Evolutionary conservation across 108 stramenopile species (phyloP).

Genomic region (Chaetoceros tenuissimus): DNA sequence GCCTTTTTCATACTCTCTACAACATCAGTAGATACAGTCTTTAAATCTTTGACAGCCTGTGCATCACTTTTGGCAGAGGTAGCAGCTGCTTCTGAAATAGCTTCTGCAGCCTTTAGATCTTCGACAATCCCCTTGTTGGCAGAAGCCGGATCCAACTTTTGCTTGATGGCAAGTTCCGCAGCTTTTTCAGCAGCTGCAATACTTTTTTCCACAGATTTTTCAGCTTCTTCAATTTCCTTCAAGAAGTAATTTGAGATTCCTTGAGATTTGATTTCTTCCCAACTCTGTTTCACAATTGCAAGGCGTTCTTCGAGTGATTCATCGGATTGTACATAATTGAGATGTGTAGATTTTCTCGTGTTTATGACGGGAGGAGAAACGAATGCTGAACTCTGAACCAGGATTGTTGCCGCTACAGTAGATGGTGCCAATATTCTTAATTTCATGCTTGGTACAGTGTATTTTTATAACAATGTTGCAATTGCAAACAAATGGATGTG

Average conservation of each 20-base stretch:
- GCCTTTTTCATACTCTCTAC: not conserved
- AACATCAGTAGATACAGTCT: not conserved
- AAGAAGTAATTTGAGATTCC: not conserved
- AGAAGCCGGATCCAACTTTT: too few relatives aligned
- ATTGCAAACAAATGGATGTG: too few relatives aligned
- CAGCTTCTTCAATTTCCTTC: not conserved
- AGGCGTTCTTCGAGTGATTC: not conserved
- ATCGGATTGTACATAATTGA: not conserved
- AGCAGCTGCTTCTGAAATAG: not conserved
- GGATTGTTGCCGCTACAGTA: too few relatives aligned
- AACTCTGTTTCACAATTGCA: not conserved
- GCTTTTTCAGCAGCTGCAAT: not conserved
- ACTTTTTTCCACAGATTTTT: not conserved
- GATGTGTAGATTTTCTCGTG: too few relatives aligned
- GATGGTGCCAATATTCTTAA: too few relatives aligned
- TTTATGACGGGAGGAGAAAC: too few relatives aligned
- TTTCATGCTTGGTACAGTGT: too few relatives aligned
- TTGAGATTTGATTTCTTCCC: constrained; percentile 2
- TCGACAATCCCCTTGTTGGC: not conserved
- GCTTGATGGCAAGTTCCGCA: too few relatives aligned
- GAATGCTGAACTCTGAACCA: too few relatives aligned
- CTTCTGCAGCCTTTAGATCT: not conserved
- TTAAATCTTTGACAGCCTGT: not conserved
- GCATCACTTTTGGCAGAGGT: not conserved
- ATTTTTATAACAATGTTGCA: too few relatives aligned